phyloP scores from a whole-genome alignment of 345 rosid genomes.

The Raphanus sativus region DNA sequence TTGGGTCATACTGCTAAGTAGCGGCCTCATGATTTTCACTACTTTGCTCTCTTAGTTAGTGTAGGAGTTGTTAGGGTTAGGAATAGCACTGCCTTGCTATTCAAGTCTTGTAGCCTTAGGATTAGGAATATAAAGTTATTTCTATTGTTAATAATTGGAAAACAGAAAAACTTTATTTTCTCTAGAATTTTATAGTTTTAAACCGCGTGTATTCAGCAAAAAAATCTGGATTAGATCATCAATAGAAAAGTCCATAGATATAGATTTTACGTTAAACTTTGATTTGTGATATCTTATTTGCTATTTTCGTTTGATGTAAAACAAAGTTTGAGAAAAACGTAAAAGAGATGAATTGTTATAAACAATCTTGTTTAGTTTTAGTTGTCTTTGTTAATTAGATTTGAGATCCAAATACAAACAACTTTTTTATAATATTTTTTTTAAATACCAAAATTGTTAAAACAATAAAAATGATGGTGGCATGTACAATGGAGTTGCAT shows the following conservation, averaged over 20 bases:
- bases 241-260: background rate
- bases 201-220: background rate
- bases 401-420: background rate
- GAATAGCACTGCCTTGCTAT: background rate
- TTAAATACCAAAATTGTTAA: too few relatives aligned
- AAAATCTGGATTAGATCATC: background rate
- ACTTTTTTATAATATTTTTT: background rate
- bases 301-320: background rate
- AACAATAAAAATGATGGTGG: background rate
- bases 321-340: background rate
- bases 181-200: background rate
- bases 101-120: conserved; percentile 15
- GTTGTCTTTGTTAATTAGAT: background rate
- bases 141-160: background rate
- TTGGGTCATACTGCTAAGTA: background rate
- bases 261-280: background rate
- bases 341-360: background rate
- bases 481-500: background rate
- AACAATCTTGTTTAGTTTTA: background rate
- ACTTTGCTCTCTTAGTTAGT: conserved; percentile 54
- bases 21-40: conserved; percentile 61
- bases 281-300: background rate
- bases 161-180: background rate
- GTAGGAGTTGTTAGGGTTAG: conserved; percentile 9
- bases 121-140: background rate